Evolutionary conservation across 371 early-diverging fungal genomes (phyloP).

Genomic region (Mucor lusitanicus): DNA sequence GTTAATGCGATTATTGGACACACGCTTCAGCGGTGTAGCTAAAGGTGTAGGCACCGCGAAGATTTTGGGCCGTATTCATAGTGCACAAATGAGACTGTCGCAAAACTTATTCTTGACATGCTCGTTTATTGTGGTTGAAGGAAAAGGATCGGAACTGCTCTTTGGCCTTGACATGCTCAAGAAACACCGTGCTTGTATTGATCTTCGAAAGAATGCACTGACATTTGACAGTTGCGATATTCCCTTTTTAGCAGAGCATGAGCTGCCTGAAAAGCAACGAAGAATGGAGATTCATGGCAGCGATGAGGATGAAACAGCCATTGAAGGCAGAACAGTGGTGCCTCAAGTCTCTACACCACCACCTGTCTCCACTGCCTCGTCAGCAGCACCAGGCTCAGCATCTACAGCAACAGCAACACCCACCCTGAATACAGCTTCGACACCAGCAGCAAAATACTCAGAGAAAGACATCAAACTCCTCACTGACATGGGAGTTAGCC

Average conservation of each 20-base stretch:
- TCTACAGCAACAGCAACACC: constrained; percentile 9
- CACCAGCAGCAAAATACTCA: constrained; percentile 23
- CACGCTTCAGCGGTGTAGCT: constrained; percentile 89
- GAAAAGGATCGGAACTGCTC: constrained; percentile 87
- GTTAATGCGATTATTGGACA: constrained; percentile 88
- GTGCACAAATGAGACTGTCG: constrained; percentile 81
- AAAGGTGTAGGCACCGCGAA: constrained; percentile 95
- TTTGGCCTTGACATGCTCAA: constrained; percentile 97
- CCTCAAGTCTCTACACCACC: constrained; percentile 33
- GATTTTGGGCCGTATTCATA: constrained; percentile 93
- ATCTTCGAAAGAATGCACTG: constrained; percentile 79
- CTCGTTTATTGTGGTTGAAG: constrained; percentile 94
- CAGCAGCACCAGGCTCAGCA: constrained; percentile 16
- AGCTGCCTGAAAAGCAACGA: constrained; percentile 76
- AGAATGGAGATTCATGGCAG: constrained; percentile 51
- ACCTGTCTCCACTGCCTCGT: constrained; percentile 28
- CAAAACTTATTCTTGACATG: constrained; percentile 75
- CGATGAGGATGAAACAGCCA: constrained; percentile 43
- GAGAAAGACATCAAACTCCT: constrained; percentile 43
- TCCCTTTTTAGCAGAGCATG: constrained; percentile 89
- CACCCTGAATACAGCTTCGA: too few species aligned
- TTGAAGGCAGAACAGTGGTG: constrained; percentile 40
- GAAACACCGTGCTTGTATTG: constrained; percentile 88
- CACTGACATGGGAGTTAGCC: constrained; percentile 46
- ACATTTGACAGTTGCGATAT: constrained; percentile 83